Evolutionary conservation across 108 stramenopile genomes (phyloP).

Genomic region (Cylindrotheca fusiformis): DNA sequence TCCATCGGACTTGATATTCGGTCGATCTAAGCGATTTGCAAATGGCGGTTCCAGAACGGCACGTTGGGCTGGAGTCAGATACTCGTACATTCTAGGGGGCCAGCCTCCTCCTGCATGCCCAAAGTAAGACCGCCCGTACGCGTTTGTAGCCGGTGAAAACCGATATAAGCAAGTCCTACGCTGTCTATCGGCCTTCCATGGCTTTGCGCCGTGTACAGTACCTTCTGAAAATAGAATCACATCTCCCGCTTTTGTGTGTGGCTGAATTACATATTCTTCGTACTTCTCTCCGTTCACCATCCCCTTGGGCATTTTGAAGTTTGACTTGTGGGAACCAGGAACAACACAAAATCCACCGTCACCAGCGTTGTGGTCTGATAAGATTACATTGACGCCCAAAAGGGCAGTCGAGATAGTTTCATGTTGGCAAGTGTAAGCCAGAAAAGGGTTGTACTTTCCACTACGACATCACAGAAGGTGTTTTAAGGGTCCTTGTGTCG

Average conservation of each 20-base stretch:
- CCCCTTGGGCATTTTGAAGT: conserved; percentile 82
- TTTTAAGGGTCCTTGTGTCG: background rate
- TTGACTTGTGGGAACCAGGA: conserved; percentile 88
- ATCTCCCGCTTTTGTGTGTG: conserved; percentile 90
- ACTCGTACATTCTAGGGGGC: conserved; percentile 78
- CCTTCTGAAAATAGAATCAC: conserved; percentile 90
- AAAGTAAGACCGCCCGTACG: conserved; percentile 88
- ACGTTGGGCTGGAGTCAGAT: conserved; percentile 69
- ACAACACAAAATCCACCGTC: conserved; percentile 93
- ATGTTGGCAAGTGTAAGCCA: conserved; percentile 83
- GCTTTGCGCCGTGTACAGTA: conserved; percentile 89
- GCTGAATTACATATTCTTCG: conserved; percentile 78
- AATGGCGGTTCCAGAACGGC: conserved; percentile 91
- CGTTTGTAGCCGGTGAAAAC: conserved; percentile 80
- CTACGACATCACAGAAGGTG: background rate
- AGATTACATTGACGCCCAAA: conserved; percentile 81
- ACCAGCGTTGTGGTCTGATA: conserved; percentile 81
- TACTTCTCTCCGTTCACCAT: conserved; percentile 84
- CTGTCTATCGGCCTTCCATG: conserved; percentile 68
- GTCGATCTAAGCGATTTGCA: conserved; percentile 84
- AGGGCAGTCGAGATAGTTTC: conserved; percentile 65
- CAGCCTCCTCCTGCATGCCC: conserved; percentile 69
- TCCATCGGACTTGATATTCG: conserved; percentile 66
- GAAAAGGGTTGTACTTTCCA: conserved; percentile 79
- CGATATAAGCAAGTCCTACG: conserved; percentile 82